phyloP scores from a whole-genome alignment of 768 basidiomycete genomes.

The Tricholoma saponaceum region DNA sequence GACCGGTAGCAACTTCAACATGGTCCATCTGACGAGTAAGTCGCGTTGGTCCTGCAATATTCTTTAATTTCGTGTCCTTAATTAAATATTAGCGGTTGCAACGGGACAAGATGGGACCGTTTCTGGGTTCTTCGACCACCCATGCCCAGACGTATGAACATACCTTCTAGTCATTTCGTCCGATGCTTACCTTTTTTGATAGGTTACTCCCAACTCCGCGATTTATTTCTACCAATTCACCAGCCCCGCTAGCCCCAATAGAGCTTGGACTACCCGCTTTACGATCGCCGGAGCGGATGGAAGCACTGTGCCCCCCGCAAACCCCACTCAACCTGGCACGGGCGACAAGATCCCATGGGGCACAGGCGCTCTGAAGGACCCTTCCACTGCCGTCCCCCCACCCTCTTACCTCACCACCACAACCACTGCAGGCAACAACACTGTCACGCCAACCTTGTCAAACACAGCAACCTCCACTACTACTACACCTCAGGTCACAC shows the following conservation, averaged over 20 bases:
- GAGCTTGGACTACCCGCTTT: slow-evolving; percentile 75
- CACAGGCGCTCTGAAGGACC: slow-evolving; percentile 48
- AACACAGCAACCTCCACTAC: not conserved
- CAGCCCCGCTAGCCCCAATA: slow-evolving; percentile 31
- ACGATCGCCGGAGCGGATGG: slow-evolving; percentile 55
- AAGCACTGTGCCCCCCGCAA: slow-evolving; percentile 41
- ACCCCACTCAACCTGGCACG: slow-evolving; percentile 50
- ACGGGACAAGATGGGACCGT: slow-evolving; percentile 61
- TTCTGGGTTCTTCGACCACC: slow-evolving; percentile 43
- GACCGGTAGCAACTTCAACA: slow-evolving; percentile 69
- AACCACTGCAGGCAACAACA: slow-evolving; percentile 2
- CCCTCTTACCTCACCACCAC: slow-evolving; percentile 18
- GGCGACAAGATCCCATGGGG: slow-evolving; percentile 64
- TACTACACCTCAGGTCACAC: not conserved
- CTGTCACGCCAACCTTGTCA: not conserved
- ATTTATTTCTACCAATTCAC: slow-evolving; percentile 85
- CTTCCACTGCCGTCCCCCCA: slow-evolving; percentile 34
- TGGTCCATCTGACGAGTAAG: slow-evolving; percentile 67
- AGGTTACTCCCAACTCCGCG: slow-evolving; percentile 61
- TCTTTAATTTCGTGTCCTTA: not conserved
- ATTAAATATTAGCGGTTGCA: slow-evolving; percentile 47
- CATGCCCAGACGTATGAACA: slow-evolving; percentile 63
- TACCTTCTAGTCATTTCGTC: not conserved
- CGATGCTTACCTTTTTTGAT: not conserved
- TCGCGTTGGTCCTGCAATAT: slow-evolving; percentile 3